Base-by-base conservation (phyloP, 768 basidiomycete genomes). In the Piloderma croceum region DNA sequence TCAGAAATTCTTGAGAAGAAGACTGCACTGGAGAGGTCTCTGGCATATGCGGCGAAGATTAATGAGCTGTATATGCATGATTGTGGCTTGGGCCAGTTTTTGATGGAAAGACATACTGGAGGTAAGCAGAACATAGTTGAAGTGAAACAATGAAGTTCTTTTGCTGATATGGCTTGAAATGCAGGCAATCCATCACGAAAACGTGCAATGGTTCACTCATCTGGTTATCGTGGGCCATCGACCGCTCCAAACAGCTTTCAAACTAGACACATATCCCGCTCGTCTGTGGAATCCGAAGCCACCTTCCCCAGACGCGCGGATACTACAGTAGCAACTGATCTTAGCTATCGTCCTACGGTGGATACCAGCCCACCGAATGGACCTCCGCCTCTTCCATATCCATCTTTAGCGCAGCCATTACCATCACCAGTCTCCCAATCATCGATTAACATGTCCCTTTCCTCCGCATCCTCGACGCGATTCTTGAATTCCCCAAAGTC, bases 231-330 rank as follows among this genome's bases (percentile, higher is more conserved):
- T n/a, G n/a, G n/a, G 17, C 67, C 69, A 17, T 66, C 71, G 13
- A 60, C 64, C 15, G 58, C 61, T 39, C 62, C 66, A 39, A 73
- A 73, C 40, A 67, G 61, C 9, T 67, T 75, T 9, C 76, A 81
- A 44, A 70, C 75, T 21, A 74, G 87, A 38, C 81, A 86, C 45
- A 70, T 78, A 2, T 88, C 88, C 13, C 69, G 76, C 32, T 75
- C 76, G 1, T 90, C 88, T 7, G 74, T 79, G 48, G 75, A 77
- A 12, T 86, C 87, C 4, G 83, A 86, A 48, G 74, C 73, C 31
- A 87, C 87, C 1, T 90, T 90, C 60, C 86, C 88, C 12, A 73
- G 74, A 20, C 79, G 88, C 21, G 68, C 79, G n/a, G 88, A 90
- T 51, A 84, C 88, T 7, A 79, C 76, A 41, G 68, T 70, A 19